phyloP scores from a whole-genome alignment of 768 basidiomycete genomes.

The Cubamyces sp. region DNA sequence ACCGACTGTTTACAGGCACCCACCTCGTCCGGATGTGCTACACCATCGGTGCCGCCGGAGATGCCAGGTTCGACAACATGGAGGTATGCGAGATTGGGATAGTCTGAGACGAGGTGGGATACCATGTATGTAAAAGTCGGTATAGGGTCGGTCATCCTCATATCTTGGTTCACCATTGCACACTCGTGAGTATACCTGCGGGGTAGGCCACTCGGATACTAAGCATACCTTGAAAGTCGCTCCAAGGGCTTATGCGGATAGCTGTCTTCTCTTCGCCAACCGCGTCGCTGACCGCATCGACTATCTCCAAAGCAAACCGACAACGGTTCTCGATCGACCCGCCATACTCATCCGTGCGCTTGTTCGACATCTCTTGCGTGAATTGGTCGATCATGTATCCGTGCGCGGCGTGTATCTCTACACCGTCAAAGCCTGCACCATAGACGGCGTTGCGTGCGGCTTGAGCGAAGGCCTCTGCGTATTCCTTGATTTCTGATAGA shows the following conservation, averaged over 20 bases:
- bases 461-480: slow-evolving; percentile 36
- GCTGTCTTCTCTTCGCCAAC: slow-evolving; percentile 2
- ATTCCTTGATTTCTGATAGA: slow-evolving; percentile 40
- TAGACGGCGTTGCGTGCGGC: slow-evolving; percentile 36
- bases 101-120: slow-evolving; percentile 38
- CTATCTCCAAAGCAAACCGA: slow-evolving; percentile 46
- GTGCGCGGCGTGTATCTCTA: slow-evolving; percentile 31
- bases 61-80: slow-evolving; percentile 38
- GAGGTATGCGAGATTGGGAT: slow-evolving; percentile 46
- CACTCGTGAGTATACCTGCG: no score
- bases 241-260: slow-evolving; percentile 15
- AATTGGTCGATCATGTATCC: slow-evolving; percentile 45
- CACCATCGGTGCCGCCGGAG: background rate
- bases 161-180: slow-evolving; percentile 30
- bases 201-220: no score
- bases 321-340: slow-evolving; percentile 48
- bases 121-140: slow-evolving; percentile 58
- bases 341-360: slow-evolving; percentile 52
- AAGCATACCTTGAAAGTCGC: slow-evolving; percentile 30
- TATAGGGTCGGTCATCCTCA: slow-evolving; percentile 57
- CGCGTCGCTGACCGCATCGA: slow-evolving; percentile 37
- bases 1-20: background rate
- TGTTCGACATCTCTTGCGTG: slow-evolving; percentile 41
- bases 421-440: slow-evolving; percentile 31
- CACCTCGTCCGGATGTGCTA: slow-evolving; percentile 16